These are phyloP conservation scores for Kurtzmaniella quercitrusa DNA, from an alignment of 1,139 yeast genomes.

Conservation along the genomic window DNA sequence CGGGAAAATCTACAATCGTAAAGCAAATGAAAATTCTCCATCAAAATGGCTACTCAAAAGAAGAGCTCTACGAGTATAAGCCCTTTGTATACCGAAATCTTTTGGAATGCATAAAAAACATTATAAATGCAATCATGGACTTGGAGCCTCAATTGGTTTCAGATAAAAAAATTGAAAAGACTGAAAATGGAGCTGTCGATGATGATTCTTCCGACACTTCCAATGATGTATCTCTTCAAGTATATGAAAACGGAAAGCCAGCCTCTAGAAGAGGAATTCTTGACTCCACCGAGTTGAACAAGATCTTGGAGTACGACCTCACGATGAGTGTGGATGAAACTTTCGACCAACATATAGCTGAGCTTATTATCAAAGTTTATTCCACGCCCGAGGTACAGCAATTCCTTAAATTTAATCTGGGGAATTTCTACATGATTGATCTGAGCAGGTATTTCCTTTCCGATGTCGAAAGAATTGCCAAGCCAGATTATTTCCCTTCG, in stretches of 20 bases:
- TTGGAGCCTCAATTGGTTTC: constrained; percentile 47
- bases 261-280: constrained; percentile 19
- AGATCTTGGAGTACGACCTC: constrained; percentile 45
- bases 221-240: constrained; percentile 12
- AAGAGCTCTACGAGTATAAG: constrained; percentile 61
- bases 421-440: constrained; percentile 81
- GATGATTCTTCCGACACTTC: constrained; percentile 2
- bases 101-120: constrained; percentile 60
- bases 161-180: constrained; percentile 16
- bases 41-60: constrained; percentile 61
- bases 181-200: neutral
- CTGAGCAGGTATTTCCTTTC: constrained; percentile 79
- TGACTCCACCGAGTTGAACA: constrained; percentile 41
- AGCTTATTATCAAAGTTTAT: constrained; percentile 50
- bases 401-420: constrained; percentile 57
- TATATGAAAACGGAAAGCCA: constrained; percentile 12
- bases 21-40: constrained; percentile 74
- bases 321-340: constrained; percentile 45
- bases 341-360: constrained; percentile 44
- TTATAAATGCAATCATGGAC: constrained; percentile 54
- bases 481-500: constrained; percentile 62
- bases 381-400: constrained; percentile 51
- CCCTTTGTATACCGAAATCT: constrained; percentile 70
- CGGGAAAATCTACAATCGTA: constrained; percentile 73
- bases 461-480: constrained; percentile 60